Conservation (phyloP, 148 eudicot species). For the Fagopyrum homotropicum region DNA sequence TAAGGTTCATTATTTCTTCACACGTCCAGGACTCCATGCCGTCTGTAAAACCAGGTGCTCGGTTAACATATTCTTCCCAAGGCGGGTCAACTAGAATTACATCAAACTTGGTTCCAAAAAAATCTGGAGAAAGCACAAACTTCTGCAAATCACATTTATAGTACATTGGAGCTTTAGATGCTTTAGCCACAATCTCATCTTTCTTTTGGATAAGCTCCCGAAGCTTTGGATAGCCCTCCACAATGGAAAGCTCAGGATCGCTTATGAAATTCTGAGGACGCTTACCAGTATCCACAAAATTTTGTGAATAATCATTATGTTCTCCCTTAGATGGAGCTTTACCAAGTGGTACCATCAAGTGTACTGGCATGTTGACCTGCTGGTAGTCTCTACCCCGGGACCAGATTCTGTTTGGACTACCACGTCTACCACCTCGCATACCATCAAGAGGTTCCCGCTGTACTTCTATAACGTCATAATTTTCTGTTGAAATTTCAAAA, state of each 20-base stretch:
- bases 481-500: constrained; percentile 75
- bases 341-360: constrained; percentile 62
- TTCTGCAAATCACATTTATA: constrained; percentile 74
- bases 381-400: constrained; percentile 70
- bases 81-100: constrained; percentile 97
- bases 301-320: constrained; percentile 97
- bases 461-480: constrained; percentile 92
- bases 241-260: constrained; percentile 83
- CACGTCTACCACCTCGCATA: constrained; percentile 49
- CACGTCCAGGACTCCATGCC: constrained; percentile 87
- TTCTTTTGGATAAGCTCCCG: constrained; percentile 97
- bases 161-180: constrained; percentile 82
- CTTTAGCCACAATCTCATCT: constrained; percentile 86
- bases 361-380: constrained; percentile 47
- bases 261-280: constrained; percentile 92
- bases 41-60: constrained; percentile 95
- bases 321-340: constrained; percentile 98
- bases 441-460: constrained; percentile 67
- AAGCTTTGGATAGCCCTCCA: constrained; percentile 94
- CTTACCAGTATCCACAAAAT: constrained; percentile 95
- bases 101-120: constrained; percentile 93
- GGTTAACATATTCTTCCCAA: constrained; percentile 98
- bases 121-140: constrained; percentile 68
- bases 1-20: constrained; percentile 91
- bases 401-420: constrained; percentile 68